phyloP scores from a whole-genome alignment of 1,284 basidiomycete genomes.

The Sparassis latifolia region DNA sequence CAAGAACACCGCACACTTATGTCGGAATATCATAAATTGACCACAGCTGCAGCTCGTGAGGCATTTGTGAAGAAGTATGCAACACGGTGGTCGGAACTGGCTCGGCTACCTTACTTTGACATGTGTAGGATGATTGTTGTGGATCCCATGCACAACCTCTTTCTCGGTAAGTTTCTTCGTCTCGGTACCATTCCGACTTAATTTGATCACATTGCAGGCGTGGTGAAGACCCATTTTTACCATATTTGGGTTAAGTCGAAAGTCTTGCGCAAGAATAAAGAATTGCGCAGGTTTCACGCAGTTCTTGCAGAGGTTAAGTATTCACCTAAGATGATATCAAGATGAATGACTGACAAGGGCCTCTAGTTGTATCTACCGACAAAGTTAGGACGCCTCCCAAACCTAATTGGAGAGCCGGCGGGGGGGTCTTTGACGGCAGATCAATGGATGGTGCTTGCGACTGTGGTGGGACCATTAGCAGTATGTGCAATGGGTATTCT shows the following conservation, averaged over 20 bases:
- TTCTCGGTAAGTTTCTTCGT: constrained; percentile 21
- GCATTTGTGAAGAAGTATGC: constrained; percentile 15
- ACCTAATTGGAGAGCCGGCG: not conserved
- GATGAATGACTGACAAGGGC: no score
- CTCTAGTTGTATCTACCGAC: no score
- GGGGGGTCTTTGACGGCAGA: not conserved
- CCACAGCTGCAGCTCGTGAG: not conserved
- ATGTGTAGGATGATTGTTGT: constrained; percentile 20
- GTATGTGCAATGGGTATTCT: not conserved
- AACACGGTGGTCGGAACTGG: constrained; percentile 23
- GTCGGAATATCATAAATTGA: not conserved
- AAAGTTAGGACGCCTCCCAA: not conserved
- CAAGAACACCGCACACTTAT: not conserved
- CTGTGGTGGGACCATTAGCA: not conserved
- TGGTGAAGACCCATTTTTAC: constrained; percentile 29
- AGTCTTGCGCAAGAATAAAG: constrained; percentile 18
- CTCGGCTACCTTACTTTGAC: constrained; percentile 26
- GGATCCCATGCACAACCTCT: constrained; percentile 29
- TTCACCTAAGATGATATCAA: no score
- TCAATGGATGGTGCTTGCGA: not conserved
- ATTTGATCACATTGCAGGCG: constrained; percentile 11
- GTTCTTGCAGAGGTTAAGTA: constrained; percentile 16
- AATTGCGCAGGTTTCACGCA: constrained; percentile 19
- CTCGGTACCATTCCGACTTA: not conserved
- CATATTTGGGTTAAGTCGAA: constrained; percentile 26